Evolutionary conservation across 768 basidiomycete genomes (phyloP).

Genomic region (Melanogaster broomeanus): DNA sequence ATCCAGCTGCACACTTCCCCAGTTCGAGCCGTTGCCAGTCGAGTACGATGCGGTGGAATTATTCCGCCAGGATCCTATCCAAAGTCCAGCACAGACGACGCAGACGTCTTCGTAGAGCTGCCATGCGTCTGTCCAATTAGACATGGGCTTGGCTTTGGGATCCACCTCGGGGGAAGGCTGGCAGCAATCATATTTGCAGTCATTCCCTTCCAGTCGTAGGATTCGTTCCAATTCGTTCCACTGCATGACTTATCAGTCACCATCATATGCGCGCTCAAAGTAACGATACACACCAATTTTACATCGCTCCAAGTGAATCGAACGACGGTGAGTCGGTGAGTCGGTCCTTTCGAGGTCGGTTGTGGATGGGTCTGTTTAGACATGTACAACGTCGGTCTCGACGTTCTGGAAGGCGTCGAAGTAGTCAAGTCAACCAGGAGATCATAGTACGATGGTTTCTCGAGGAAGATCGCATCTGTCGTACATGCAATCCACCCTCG

Average conservation of each 20-base stretch:
- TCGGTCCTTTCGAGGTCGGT: conserved; percentile 39
- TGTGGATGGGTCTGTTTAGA: conserved; percentile 48
- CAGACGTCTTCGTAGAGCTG: conserved; percentile 85
- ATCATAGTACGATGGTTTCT: conserved; percentile 79
- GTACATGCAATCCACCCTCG: conserved; percentile 87
- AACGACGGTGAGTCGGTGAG: conserved; percentile 59
- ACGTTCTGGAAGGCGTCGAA: conserved; percentile 55
- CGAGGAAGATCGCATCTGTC: conserved; percentile 82
- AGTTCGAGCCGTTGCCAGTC: conserved; percentile 49
- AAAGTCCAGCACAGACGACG: conserved; percentile 78
- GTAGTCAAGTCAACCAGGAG: conserved; percentile 80
- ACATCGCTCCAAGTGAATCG: conserved; percentile 87
- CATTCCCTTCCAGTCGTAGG: conserved; percentile 50
- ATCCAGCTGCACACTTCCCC: conserved; percentile 61
- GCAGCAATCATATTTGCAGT: conserved; percentile 36
- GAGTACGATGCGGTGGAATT: conserved; percentile 51
- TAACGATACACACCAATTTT: conserved; percentile 51
- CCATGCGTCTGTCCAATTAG: conserved; percentile 75
- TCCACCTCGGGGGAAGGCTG: conserved; percentile 29
- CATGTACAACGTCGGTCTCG: conserved; percentile 66
- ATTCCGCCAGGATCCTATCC: conserved; percentile 67
- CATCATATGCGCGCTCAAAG: neutral
- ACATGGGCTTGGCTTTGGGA: conserved; percentile 40
- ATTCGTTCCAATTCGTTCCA: conserved; percentile 81
- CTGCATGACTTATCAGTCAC: conserved; percentile 34